Evolutionary conservation across 345 rosid species (phyloP), one percentile per base, ranked within the genome.

Genomic region (Capsella bursapastoris): DNA sequence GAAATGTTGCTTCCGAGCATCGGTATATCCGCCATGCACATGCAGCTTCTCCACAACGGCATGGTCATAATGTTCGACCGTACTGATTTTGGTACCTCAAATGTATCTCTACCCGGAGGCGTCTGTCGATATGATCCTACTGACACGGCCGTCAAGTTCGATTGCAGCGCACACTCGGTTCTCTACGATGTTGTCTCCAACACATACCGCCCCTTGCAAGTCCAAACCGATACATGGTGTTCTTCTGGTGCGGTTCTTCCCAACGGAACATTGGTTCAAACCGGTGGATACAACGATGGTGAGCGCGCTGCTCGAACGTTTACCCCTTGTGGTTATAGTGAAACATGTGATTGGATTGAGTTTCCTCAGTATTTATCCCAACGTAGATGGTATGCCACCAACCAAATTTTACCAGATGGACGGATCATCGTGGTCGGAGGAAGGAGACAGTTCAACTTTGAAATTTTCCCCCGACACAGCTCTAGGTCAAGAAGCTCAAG

Each of bases 21-120:
- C 48, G 98, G 98, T 74, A 57, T 90, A 74, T 92, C 98, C 18
- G 91, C 96, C 67, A 88, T 92, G 98, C 96, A 92, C 87, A 87
- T 88, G 86, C 96, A 92, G 58, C 74, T 90, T 29, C 91, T 92
- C 67, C 82, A 76, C 16, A 82, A 87, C 78, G 78, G 81, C 80
- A 85, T 75, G 73, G 88, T 90, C 43, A 68, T 92, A 74, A 81
- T 92, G 73, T 92, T 92, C 51, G 98, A 92, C 75, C 93, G 98
- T 37, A 90, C 93, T 18, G 91, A 90, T 63, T 77, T 81, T 57
- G 98, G 98, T 66, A 80, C 53, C 22, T 90, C 96, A 28, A 92
- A 92, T 70, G 25, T 90, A 38, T 82, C 90, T 70, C 80, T 92
- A 53, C 85, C 94, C 0, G 57, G 38, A 55, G 84, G 86, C 4